Evolutionary conservation across 805 yeast genomes (phyloP).

Genomic region (Saccharomycopsis sp.): DNA sequence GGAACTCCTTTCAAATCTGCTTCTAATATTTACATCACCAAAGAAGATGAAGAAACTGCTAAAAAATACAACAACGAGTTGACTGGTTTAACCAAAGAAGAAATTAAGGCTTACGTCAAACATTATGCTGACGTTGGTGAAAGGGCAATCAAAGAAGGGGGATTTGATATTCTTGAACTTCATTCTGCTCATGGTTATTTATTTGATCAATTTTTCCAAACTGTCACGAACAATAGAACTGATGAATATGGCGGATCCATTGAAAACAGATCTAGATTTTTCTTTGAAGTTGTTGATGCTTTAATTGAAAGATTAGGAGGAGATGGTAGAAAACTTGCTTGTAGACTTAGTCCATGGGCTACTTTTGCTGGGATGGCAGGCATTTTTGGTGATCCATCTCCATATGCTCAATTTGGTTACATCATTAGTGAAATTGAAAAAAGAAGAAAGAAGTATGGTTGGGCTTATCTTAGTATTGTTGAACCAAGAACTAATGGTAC

Average conservation of each 20-base stretch:
- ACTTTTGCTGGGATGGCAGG: conserved; percentile 31
- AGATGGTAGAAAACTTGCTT: conserved; percentile 28
- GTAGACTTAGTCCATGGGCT: conserved; percentile 40
- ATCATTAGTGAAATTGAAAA: conserved; percentile 17
- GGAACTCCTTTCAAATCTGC: conserved; percentile 28
- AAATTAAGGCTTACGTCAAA: conserved; percentile 31
- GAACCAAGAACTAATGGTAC: conserved; percentile 20
- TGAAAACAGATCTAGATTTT: conserved; percentile 44
- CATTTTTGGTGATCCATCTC: conserved; percentile 25
- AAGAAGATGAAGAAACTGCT: conserved; percentile 28
- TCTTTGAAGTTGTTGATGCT: conserved; percentile 38
- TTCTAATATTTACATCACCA: conserved; percentile 28
- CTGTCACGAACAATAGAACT: conserved; percentile 38
- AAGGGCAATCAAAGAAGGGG: conserved; percentile 37
- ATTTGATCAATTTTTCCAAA: conserved; percentile 37
- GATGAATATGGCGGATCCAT: conserved; percentile 57
- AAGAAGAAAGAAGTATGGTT: conserved; percentile 23
- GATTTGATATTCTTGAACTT: conserved; percentile 51
- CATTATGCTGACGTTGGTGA: conserved; percentile 37
- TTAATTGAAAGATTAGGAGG: conserved; percentile 43
- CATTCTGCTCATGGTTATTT: conserved; percentile 59
- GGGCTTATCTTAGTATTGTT: conserved; percentile 16
- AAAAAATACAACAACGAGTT: conserved; percentile 23
- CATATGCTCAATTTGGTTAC: conserved; percentile 27
- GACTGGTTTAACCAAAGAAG: conserved; percentile 29